Evolutionary conservation across 2,329 filamentous ascomycete species (phyloP).

Genomic region (Exophiala sideris): DNA sequence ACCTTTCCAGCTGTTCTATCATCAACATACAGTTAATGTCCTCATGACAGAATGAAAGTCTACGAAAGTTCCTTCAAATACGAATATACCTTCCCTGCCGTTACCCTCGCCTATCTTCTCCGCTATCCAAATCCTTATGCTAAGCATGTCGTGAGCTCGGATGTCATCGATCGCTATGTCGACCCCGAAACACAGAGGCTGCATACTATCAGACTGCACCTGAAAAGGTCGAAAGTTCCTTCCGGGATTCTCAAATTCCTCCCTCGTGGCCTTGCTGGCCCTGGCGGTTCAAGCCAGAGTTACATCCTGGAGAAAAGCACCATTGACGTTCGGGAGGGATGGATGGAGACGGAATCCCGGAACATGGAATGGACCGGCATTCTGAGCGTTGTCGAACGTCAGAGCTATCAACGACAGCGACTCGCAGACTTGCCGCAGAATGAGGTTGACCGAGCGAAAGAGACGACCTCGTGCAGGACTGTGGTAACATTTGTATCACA

Average conservation of each 20-base stretch:
- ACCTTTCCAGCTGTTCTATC: constrained; percentile 2
- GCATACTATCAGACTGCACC: constrained; percentile 59
- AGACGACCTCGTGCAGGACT: constrained; percentile 57
- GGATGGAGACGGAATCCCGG: constrained; percentile 63
- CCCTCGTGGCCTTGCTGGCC: constrained; percentile 57
- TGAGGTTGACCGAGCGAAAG: constrained; percentile 25
- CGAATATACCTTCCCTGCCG: constrained; percentile 63
- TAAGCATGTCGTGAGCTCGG: constrained; percentile 62
- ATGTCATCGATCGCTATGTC: constrained; percentile 62
- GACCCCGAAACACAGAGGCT: constrained; percentile 59
- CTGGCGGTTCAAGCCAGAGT: constrained; percentile 56
- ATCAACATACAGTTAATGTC: constrained; percentile 10
- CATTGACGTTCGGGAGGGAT: constrained; percentile 60
- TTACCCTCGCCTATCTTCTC: constrained; percentile 65
- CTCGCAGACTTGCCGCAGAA: constrained; percentile 9
- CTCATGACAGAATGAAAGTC: constrained; percentile 46
- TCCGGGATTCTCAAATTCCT: constrained; percentile 59
- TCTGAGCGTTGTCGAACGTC: constrained; percentile 60
- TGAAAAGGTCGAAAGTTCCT: constrained; percentile 63
- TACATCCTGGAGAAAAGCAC: constrained; percentile 63
- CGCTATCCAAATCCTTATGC: constrained; percentile 67
- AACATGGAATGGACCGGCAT: constrained; percentile 67
- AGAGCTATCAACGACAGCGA: constrained; percentile 51
- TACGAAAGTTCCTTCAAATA: constrained; percentile 57
- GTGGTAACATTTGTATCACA: constrained; percentile 61